These are phyloP conservation scores for Capsicum rhomboideum DNA, from an alignment of 257 asterid species.

Conservation along the genomic window DNA sequence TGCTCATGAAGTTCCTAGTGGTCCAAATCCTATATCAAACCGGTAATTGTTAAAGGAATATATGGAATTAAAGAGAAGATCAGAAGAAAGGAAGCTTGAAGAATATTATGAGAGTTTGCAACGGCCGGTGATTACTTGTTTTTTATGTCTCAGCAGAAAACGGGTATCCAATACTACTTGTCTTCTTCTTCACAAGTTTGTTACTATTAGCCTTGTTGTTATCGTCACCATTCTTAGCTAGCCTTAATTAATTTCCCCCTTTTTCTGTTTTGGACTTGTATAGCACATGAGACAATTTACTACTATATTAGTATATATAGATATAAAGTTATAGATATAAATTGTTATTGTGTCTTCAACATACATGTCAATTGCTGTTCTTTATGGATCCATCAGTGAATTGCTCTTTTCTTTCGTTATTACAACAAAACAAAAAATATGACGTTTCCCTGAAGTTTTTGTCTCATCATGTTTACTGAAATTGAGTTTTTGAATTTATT, in stretches of 20 bases:
- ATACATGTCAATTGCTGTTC: not conserved
- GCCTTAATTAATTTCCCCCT: not conserved
- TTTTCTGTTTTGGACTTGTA: conserved; percentile 17
- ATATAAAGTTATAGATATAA: not conserved
- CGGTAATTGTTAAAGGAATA: conserved; percentile 14
- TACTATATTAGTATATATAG: not conserved
- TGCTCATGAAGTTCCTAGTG: conserved; percentile 83
- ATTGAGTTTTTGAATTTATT: not conserved
- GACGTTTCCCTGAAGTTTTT: not conserved
- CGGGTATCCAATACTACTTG: conserved; percentile 8
- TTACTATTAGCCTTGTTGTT: not conserved
- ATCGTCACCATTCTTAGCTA: conserved; percentile 4
- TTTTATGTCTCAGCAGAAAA: not conserved
- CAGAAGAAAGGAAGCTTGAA: not conserved
- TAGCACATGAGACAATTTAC: conserved; percentile 19
- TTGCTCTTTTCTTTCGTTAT: not conserved
- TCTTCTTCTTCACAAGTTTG: conserved; percentile 16
- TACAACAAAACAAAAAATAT: not conserved
- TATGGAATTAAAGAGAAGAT: no score
- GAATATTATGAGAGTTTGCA: not conserved
- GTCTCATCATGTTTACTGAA: not conserved
- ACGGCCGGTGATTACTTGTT: not conserved
- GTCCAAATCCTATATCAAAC: conserved; percentile 81
- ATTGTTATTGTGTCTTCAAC: not conserved
- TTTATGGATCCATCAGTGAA: not conserved